Percentiles rank a stretch among this genome's conserved stretches.
Evolutionary conservation across 257 asterid species (phyloP).

Genomic region (Solanum chmielewskii): DNA sequence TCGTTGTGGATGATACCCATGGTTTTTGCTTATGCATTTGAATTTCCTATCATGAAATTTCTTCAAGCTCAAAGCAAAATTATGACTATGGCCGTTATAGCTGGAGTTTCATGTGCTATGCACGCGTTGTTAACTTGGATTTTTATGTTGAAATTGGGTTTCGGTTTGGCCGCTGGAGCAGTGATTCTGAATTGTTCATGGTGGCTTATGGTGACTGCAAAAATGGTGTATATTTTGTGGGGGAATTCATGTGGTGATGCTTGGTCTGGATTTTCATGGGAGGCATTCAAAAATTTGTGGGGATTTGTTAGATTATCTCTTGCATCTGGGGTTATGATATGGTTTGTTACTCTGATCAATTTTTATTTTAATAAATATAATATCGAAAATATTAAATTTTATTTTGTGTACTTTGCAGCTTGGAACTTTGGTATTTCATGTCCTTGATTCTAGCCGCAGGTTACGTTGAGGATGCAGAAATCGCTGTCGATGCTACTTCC

Average conservation of each 20-base stretch:
- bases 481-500: conserved; percentile 4
- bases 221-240: neutral
- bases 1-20: conserved; percentile 9
- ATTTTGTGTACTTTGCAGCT: neutral
- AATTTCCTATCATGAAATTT: conserved; percentile 2
- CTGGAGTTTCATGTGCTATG: neutral
- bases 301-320: conserved; percentile 3
- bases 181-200: neutral
- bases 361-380: neutral
- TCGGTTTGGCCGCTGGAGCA: neutral
- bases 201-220: conserved; percentile 2
- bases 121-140: conserved; percentile 5
- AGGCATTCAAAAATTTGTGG: conserved; percentile 1
- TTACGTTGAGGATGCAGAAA: conserved; percentile 5
- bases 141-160: neutral
- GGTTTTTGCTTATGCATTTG: neutral
- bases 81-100: neutral
- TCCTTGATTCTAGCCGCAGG: conserved; percentile 2
- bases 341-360: neutral
- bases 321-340: conserved; percentile 6
- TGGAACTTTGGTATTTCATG: conserved; percentile 8
- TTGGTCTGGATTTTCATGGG: conserved; percentile 11
- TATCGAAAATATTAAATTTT: neutral
- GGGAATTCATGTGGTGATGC: neutral
- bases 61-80: conserved; percentile 9